phyloP scores from a whole-genome alignment of 1,139 yeast genomes.

The Pneumocystis jirovecii region DNA sequence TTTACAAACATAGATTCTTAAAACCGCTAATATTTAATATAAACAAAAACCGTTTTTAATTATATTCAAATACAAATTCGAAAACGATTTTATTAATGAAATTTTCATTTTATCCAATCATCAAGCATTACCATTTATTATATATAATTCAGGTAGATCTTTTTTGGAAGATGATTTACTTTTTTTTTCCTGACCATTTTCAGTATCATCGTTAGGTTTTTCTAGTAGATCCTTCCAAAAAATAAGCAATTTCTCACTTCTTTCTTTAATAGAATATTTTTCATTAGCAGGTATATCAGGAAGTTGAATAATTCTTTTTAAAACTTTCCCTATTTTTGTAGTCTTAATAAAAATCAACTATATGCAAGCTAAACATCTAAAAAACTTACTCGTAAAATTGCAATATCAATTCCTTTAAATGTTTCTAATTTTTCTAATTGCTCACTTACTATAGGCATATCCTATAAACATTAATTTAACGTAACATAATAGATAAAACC shows the following conservation, averaged over 20 bases:
- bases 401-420: slow-evolving; percentile 4
- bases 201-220: not conserved
- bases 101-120: not conserved
- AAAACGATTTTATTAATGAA: not conserved
- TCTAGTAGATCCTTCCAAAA: not conserved
- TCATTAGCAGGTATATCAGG: slow-evolving; percentile 8
- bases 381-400: not conserved
- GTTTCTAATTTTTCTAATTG: slow-evolving; percentile 2
- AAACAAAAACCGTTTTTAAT: not conserved
- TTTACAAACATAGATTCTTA: not conserved
- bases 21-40: not conserved
- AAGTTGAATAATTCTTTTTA: slow-evolving; percentile 7
- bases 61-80: not conserved
- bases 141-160: not conserved
- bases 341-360: not conserved
- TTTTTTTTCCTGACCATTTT: not conserved
- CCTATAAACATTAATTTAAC: not conserved
- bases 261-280: slow-evolving; percentile 6
- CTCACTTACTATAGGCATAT: not conserved
- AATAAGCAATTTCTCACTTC: not conserved
- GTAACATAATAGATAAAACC: not conserved
- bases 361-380: not conserved
- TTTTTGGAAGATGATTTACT: not conserved
- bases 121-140: not conserved
- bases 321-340: slow-evolving; percentile 11